Evolutionary conservation across 2,329 filamentous ascomycete species (phyloP), one percentile per base, ranked within the genome.

Genomic region (Alternaria tenuissima): DNA sequence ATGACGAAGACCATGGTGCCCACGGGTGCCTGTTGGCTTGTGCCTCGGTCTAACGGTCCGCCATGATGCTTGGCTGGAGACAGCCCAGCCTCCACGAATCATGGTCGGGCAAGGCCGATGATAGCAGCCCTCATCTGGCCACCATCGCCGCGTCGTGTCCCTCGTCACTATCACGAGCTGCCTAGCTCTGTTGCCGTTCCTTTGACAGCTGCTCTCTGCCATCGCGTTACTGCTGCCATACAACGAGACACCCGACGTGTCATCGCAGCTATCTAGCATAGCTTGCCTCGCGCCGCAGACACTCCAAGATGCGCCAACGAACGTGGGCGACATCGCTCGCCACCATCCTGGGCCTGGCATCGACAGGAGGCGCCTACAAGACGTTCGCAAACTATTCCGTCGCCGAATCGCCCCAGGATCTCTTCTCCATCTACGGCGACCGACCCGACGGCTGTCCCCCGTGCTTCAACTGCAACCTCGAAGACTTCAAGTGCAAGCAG

Each of bases 401-500:
- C 87, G 69, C 87, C 87, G 72, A 78, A 36, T 57, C 71, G 34
- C 73, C 76, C 36, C 64, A 72, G 8, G 62, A 71, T 42, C 87
- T 91, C 75, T 83, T 93, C 74, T 86, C 89, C 38, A 81, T 94
- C 47, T 87, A 92, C 80, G 90, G 88, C 67, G 88, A 91, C 71
- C 87, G 92, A 51, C 91, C 93, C 7, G 86, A 87, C 64, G 88
- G 90, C 72, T 95, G 92, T 76, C 92, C 92, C 54, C 92, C 92
- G 73, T 95, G 95, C 83, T 99, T 99, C 86, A 98, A 99, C 86
- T 99, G 95, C 82, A 91, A 97, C 59, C 87, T 99, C 16, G 94
- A 95, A 28, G 92, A 92, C 64, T 96, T 97, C 78, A 89, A 88
- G 64, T 99, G 95, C 79, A 89, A 92, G 64, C 95, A 99, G 81